Conservation (phyloP, 768 basidiomycete species). For the Royoungia palumana region DNA sequence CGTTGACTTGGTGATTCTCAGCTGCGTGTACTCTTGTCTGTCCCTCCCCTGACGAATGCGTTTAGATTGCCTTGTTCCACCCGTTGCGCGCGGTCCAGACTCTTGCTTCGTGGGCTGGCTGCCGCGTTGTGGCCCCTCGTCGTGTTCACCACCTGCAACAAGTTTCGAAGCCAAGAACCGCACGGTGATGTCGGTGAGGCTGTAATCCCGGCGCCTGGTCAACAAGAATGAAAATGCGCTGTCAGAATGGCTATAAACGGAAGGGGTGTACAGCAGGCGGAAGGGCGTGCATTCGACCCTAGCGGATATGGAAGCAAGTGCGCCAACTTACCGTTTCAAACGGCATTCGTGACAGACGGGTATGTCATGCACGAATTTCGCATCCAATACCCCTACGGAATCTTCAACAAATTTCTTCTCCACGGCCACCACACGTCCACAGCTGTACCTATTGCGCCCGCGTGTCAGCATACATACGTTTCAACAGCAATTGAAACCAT, state of each 20-base stretch:
- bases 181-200: constrained; percentile 58
- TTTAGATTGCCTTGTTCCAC: constrained; percentile 61
- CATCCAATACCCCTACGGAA: constrained; percentile 29
- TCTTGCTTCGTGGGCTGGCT: constrained; percentile 29
- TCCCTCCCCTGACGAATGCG: constrained; percentile 61
- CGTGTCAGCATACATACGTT: constrained; percentile 17
- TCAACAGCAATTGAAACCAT: constrained; percentile 4
- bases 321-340: constrained; percentile 45
- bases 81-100: constrained; percentile 35
- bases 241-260: constrained; percentile 10
- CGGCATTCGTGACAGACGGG: constrained; percentile 62
- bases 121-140: constrained; percentile 26
- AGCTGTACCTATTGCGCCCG: constrained; percentile 46
- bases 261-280: constrained; percentile 1
- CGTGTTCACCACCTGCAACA: constrained; percentile 28
- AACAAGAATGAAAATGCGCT: constrained; percentile 15
- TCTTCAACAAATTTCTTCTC: constrained; percentile 34
- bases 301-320: constrained; percentile 5
- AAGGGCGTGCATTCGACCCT: constrained; percentile 6
- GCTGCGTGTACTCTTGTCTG: constrained; percentile 44
- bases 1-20: constrained; percentile 60
- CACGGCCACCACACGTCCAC: constrained; percentile 51
- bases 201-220: constrained; percentile 44
- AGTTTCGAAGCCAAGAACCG: constrained; percentile 40
- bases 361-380: constrained; percentile 45